Conservation (phyloP, 1,139 yeast species). For the Geotrichum europaeum region DNA sequence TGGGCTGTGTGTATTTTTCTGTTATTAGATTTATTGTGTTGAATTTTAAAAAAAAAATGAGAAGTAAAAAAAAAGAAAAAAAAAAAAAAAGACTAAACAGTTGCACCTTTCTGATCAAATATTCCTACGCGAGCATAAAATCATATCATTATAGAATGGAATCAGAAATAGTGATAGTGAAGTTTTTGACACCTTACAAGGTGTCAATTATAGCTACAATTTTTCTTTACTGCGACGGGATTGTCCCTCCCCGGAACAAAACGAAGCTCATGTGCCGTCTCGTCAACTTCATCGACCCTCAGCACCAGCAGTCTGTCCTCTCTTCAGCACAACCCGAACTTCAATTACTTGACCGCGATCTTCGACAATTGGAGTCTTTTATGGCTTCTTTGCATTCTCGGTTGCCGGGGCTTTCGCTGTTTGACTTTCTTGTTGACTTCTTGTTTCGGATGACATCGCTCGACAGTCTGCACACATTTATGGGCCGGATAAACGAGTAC, state of each 20-base stretch:
- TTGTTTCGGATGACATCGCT: slow-evolving; percentile 19
- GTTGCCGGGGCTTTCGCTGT: slow-evolving; percentile 4
- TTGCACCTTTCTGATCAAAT: background rate
- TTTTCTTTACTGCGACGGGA: slow-evolving; percentile 25
- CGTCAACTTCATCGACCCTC: slow-evolving; percentile 24
- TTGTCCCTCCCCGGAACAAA: slow-evolving; percentile 18
- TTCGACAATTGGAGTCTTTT: slow-evolving; percentile 4
- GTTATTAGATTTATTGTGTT: background rate
- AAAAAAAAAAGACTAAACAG: background rate
- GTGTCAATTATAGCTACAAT: slow-evolving; percentile 24
- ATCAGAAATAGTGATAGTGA: slow-evolving; percentile 12
- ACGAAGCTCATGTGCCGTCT: slow-evolving; percentile 24
- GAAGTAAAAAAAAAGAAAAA: too few relatives aligned
- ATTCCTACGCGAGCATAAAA: background rate
- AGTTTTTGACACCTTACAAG: slow-evolving; percentile 29
- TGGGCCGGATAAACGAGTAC: slow-evolving; percentile 11
- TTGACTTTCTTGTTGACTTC: slow-evolving; percentile 16
- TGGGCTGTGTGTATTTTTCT: background rate
- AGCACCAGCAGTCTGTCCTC: background rate
- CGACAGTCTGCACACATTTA: slow-evolving; percentile 21
- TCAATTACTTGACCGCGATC: slow-evolving; percentile 10
- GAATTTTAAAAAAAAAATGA: too few relatives aligned
- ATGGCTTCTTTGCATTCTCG: slow-evolving; percentile 3
- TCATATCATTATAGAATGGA: background rate
- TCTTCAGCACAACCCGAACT: background rate